phyloP scores from a whole-genome alignment of 148 eudicot species.

The Tetragonia tetragonoides region DNA sequence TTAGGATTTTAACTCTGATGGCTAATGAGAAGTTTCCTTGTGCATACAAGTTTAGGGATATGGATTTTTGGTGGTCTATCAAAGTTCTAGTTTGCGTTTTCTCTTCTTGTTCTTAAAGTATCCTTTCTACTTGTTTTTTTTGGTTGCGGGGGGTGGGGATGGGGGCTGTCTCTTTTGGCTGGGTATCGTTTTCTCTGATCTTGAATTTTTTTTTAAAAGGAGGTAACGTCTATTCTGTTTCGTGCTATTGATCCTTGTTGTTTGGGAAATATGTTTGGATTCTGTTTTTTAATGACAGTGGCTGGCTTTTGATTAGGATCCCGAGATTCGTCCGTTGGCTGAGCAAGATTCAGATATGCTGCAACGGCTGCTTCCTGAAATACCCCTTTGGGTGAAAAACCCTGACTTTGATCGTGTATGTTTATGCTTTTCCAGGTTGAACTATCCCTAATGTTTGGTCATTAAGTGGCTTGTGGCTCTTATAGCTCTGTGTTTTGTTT shows the following conservation, averaged over 20 bases:
- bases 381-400: conserved; percentile 84
- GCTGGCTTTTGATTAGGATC: conserved; percentile 50
- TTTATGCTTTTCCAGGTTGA: conserved; percentile 11
- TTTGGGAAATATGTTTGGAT: not conserved
- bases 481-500: conserved; percentile 12
- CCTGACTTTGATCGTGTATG: conserved; percentile 94
- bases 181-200: not conserved
- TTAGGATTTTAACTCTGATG: no score
- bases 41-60: no score
- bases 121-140: not conserved
- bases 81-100: not conserved
- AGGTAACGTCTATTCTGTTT: not conserved
- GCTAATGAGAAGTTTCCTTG: no score
- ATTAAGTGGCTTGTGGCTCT: conserved; percentile 10
- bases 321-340: conserved; percentile 62
- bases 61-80: not conserved
- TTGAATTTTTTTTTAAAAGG: no score
- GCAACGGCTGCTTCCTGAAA: conserved; percentile 74
- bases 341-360: conserved; percentile 64
- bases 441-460: not conserved
- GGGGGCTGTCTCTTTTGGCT: not conserved
- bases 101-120: not conserved
- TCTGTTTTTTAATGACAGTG: not conserved
- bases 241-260: not conserved
- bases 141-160: not conserved